Evolutionary conservation across 768 basidiomycete genomes (phyloP), one percentile per base, ranked within the genome.

Genomic region (Gloeostereum incarnatum): DNA sequence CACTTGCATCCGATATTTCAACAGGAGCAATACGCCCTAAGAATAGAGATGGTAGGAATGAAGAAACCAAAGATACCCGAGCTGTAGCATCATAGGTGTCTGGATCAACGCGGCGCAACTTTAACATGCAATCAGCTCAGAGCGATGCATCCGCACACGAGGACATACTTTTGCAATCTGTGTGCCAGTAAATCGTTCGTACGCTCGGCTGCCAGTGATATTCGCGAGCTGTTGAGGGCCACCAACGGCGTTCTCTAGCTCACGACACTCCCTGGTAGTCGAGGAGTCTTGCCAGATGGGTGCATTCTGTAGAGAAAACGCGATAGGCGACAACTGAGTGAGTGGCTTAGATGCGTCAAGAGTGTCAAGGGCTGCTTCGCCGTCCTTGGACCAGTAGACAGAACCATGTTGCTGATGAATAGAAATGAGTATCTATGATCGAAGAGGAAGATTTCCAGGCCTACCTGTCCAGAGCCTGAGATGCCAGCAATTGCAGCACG

Each of bases 221-320:
- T 83, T 75, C 6, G 88, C 79, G 6, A 93, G 63, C 4, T 58
- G 71, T 43, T 83, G 81, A 0, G 81, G 58, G 4, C 86, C 85
- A 25, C 87, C 87, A 7, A 83, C 60, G 25, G 63, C 67, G 0
- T 63, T 67, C 50, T 90, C 84, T 30, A 92, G 60, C 41, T 66
- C 69, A 39, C 61, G 61, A 51, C 89, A 92, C 47, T 91, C 86
- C 30, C 61, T 58, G 1, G 77, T 80, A 0, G 88, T 91, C 0
- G 86, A 89, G 1, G 86, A 87, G 57, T 92, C 90, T 55, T 92
- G 88, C 89, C 90, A 93, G 51, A 91, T 91, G 7, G 88, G 87
- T 3, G 81, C 73, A 44, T 68, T 68, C 1, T 65, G 65, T 9
- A 76, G 58, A 5, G 85, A 77, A 55, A 91, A 89, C 2, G 86